Percentiles rank a stretch among this genome's conserved stretches.
Evolutionary conservation across 1,284 basidiomycete species (phyloP).

Genomic region (Rhodotorula sp.): DNA sequence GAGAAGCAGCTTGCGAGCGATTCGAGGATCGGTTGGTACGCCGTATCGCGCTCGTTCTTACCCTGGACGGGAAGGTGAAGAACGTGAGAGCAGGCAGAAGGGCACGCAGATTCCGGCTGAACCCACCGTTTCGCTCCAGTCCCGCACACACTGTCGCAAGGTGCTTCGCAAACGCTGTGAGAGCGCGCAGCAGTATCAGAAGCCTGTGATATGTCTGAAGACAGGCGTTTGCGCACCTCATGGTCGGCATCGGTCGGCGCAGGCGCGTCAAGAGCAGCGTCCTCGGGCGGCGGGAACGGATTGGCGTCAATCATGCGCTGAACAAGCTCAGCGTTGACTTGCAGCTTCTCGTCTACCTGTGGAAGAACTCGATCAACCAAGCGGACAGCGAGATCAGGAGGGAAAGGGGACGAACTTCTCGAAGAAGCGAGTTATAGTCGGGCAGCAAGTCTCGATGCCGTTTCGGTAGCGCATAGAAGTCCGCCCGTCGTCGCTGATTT

Average conservation of each 20-base stretch:
- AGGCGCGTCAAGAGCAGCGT: slow-evolving; percentile 18
- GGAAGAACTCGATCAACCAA: not conserved
- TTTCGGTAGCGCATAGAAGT: slow-evolving; percentile 28
- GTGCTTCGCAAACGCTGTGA: slow-evolving; percentile 87
- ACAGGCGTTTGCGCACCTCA: slow-evolving; percentile 14
- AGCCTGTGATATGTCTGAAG: too few species aligned
- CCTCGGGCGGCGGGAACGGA: slow-evolving; percentile 28
- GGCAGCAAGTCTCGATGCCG: slow-evolving; percentile 26
- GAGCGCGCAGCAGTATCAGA: slow-evolving; percentile 49
- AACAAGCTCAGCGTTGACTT: slow-evolving; percentile 21
- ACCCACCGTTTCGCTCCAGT: slow-evolving; percentile 78
- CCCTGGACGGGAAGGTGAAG: slow-evolving; percentile 55
- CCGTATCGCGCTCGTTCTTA: slow-evolving; percentile 66
- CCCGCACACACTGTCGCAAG: slow-evolving; percentile 82
- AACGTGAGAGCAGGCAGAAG: too few species aligned
- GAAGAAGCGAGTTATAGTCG: slow-evolving; percentile 21
- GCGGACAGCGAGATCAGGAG: too few species aligned
- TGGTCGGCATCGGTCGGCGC: slow-evolving; percentile 37
- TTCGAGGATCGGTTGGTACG: slow-evolving; percentile 74
- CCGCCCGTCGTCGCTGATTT: slow-evolving; percentile 30
- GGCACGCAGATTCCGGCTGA: not conserved
- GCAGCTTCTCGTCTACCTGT: slow-evolving; percentile 25
- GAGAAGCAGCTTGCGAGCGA: slow-evolving; percentile 67
- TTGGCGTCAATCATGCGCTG: slow-evolving; percentile 21
- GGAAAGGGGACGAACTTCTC: slow-evolving; percentile 3